phyloP scores from a whole-genome alignment of 352 stramenopile genomes.

The Phytophthora pistaciae region DNA sequence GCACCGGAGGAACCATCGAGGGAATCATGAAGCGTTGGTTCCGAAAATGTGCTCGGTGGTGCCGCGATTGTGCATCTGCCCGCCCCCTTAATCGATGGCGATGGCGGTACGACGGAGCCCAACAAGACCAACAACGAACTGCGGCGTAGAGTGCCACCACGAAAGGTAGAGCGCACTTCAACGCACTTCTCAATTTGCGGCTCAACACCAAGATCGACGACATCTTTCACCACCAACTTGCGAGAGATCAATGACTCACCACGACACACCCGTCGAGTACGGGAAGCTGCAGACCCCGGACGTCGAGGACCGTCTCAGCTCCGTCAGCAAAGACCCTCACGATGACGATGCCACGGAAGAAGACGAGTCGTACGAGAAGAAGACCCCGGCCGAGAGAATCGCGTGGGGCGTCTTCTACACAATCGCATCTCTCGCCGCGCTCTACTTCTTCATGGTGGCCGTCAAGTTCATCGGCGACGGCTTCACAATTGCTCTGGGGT shows the following conservation, averaged over 20 bases:
- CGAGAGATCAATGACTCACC: slow-evolving; percentile 4
- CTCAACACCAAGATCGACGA: slow-evolving; percentile 4
- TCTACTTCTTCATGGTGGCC: slow-evolving; percentile 84
- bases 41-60: slow-evolving; percentile 2
- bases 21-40: slow-evolving; percentile 9
- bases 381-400: slow-evolving; percentile 27
- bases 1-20: not conserved
- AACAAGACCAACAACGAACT: not conserved
- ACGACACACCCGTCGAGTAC: slow-evolving; percentile 15
- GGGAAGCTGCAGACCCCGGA: slow-evolving; percentile 19
- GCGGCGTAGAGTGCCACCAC: not conserved
- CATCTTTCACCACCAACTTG: not conserved
- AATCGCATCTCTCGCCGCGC: slow-evolving; percentile 40
- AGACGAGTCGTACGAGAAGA: slow-evolving; percentile 13
- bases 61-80: slow-evolving; percentile 3
- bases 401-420: slow-evolving; percentile 25
- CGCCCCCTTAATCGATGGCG: not conserved
- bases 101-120: not conserved
- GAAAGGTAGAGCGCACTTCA: not conserved
- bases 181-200: slow-evolving; percentile 21
- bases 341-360: slow-evolving; percentile 1
- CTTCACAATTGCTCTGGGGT: slow-evolving; percentile 69
- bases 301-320: slow-evolving; percentile 20
- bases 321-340: slow-evolving; percentile 15
- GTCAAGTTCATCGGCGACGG: slow-evolving; percentile 72